Evolutionary conservation across 208 protist species (phyloP).

Genomic region (Acanthamoeba quina): DNA sequence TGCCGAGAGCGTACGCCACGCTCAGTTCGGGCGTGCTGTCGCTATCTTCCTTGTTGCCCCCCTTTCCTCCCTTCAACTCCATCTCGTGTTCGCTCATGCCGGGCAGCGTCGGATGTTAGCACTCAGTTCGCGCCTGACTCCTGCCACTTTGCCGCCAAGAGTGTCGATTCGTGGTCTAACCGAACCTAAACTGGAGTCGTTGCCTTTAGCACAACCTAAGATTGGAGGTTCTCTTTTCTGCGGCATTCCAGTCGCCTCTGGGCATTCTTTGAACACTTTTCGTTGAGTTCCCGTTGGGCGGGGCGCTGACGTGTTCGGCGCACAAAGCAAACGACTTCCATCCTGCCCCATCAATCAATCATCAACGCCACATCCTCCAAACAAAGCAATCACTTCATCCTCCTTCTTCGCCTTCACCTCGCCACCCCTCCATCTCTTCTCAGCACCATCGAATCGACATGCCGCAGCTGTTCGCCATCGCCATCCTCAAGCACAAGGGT

Average conservation of each 20-base stretch:
- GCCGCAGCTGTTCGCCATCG: conserved; percentile 71
- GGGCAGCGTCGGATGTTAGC: not conserved
- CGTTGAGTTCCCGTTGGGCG: not conserved
- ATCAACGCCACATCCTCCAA: not conserved
- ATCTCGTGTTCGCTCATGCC: not conserved
- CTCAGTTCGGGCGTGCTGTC: not conserved
- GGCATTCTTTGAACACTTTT: conserved; percentile 11
- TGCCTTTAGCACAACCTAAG: too few species aligned
- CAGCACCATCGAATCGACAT: not conserved
- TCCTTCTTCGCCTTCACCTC: too few species aligned
- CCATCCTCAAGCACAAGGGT: conserved; percentile 33
- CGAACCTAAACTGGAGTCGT: not conserved
- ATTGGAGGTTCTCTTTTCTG: not conserved
- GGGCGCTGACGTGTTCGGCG: not conserved
- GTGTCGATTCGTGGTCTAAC: not conserved
- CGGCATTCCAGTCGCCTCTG: not conserved
- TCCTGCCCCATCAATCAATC: not conserved
- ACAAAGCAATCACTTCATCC: too few species aligned
- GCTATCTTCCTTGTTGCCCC: not conserved
- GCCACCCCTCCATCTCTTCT: not conserved
- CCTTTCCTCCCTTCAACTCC: not conserved
- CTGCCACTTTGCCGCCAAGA: not conserved
- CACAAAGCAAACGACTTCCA: not conserved
- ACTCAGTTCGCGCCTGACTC: not conserved
- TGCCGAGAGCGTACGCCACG: not conserved